Evolutionary conservation across 2,329 filamentous ascomycete species (phyloP).

Genomic region (Diaporthe humulicola): DNA sequence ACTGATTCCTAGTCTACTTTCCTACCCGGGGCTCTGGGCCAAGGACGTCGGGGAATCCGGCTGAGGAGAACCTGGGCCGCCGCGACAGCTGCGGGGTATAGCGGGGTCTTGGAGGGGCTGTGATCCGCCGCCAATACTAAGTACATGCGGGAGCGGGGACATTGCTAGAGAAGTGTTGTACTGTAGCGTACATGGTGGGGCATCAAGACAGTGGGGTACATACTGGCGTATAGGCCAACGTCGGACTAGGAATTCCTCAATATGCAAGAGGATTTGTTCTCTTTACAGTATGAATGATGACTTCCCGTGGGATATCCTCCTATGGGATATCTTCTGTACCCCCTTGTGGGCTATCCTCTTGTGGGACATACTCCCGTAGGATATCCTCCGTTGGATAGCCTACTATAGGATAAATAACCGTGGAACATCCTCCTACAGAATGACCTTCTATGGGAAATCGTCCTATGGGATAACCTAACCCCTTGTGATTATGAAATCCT

Average conservation of each 20-base stretch:
- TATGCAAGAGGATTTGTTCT: neutral
- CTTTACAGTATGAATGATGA: neutral
- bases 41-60: slow-evolving; percentile 28
- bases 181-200: neutral
- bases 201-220: neutral
- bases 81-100: slow-evolving; percentile 10
- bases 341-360: neutral
- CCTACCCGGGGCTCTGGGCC: slow-evolving; percentile 24
- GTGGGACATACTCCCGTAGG: neutral
- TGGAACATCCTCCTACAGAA: no score
- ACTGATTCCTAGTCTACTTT: neutral
- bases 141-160: neutral
- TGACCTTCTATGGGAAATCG: no score
- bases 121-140: neutral
- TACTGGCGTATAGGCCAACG: neutral
- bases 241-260: neutral
- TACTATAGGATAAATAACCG: neutral
- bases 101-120: slow-evolving; percentile 24
- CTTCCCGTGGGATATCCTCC: no score
- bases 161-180: neutral
- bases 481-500: no score
- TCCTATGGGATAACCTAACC: no score
- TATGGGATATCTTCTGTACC: neutral
- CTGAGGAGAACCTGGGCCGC: slow-evolving; percentile 7
- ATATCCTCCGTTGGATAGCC: neutral